These are phyloP conservation scores for Ogataea paraovalis DNA, from an alignment of 805 yeast genomes.

Conservation along the genomic window DNA sequence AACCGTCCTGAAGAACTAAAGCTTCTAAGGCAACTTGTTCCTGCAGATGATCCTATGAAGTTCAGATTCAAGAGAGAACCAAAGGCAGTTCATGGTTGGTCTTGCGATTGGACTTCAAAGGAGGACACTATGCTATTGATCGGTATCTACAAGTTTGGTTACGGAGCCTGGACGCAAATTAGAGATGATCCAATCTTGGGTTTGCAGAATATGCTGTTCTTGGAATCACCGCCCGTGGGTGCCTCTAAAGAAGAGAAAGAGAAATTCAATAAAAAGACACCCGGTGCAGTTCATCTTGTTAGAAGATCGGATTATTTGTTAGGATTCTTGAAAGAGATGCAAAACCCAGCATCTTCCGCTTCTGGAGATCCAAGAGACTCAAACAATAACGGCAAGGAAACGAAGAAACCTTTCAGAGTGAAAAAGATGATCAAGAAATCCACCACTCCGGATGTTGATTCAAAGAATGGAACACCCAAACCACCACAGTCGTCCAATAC, in stretches of 20 bases:
- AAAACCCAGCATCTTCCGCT: constrained; percentile 1
- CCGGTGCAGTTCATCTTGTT: constrained; percentile 88
- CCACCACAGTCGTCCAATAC: constrained; percentile 6
- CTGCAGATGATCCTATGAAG: constrained; percentile 49
- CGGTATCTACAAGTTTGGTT: constrained; percentile 91
- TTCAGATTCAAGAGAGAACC: constrained; percentile 62
- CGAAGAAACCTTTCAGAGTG: constrained; percentile 18
- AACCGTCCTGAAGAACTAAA: constrained; percentile 84
- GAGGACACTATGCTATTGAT: constrained; percentile 85
- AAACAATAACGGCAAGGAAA: constrained; percentile 11
- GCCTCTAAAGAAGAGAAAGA: constrained; percentile 36
- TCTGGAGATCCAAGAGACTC: constrained; percentile 2
- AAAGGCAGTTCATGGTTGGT: constrained; percentile 88
- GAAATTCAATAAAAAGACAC: constrained; percentile 57
- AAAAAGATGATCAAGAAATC: constrained; percentile 23
- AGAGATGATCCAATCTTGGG: constrained; percentile 93
- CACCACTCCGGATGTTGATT: constrained; percentile 22
- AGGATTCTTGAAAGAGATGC: constrained; percentile 54
- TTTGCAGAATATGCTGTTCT: constrained; percentile 76
- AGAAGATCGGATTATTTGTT: constrained; percentile 89
- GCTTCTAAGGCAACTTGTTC: constrained; percentile 50
- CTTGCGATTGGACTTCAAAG: constrained; percentile 73
- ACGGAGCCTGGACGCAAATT: constrained; percentile 91
- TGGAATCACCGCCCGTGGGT: constrained; percentile 41
- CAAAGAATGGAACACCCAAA: constrained; percentile 12